Conservation (phyloP, 176 grass and related monocot genomes). For the Rhynchospora pubera region DNA sequence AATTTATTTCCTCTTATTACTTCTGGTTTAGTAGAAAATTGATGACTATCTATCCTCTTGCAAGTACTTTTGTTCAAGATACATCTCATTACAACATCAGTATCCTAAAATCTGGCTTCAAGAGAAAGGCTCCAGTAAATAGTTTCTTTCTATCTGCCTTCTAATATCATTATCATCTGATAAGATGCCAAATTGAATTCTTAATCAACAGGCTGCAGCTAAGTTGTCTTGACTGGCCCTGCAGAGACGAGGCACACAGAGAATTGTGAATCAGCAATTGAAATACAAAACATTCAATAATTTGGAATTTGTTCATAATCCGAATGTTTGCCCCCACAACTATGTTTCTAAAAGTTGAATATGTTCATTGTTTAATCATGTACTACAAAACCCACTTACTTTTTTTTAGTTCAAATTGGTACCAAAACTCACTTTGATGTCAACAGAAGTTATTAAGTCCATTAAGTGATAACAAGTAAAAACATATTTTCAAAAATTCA, state of each 20-base stretch:
- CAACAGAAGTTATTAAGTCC: neutral
- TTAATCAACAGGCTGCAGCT: neutral
- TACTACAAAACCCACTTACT: too few species aligned
- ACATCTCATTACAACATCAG: neutral
- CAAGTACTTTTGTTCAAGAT: neutral
- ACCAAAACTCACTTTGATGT: neutral
- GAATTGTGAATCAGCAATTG: neutral
- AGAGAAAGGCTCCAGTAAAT: neutral
- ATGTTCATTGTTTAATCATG: too few species aligned
- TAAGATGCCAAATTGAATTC: neutral
- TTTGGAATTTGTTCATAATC: neutral
- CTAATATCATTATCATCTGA: neutral
- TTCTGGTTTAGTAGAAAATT: neutral
- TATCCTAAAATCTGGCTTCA: neutral
- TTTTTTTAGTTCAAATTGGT: too few species aligned
- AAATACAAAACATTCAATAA: neutral
- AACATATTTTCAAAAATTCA: neutral
- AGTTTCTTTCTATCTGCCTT: constrained; percentile 1
- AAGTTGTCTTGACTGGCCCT: neutral
- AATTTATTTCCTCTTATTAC: neutral
- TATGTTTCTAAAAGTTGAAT: too few species aligned
- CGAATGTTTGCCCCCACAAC: neutral
- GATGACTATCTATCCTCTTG: neutral
- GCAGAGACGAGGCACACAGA: neutral
- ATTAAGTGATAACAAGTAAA: neutral